phyloP scores from a whole-genome alignment of 108 stramenopile species.

The Nitzschia sp. region DNA sequence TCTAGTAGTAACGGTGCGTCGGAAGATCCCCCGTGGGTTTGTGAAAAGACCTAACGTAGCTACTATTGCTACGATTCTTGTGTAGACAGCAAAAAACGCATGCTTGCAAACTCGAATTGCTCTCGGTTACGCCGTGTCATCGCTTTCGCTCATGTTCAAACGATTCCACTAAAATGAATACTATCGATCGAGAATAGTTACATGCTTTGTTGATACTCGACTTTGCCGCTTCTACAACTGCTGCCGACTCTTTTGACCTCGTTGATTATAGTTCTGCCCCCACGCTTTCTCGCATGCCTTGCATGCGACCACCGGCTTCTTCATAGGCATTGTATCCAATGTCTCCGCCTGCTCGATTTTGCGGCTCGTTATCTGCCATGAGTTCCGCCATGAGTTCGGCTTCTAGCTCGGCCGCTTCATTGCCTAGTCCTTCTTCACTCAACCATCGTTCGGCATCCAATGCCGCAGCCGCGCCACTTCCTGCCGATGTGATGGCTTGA shows the following conservation, averaged over 20 bases:
- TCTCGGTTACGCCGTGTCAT: no score
- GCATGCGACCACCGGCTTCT: slow-evolving; percentile 76
- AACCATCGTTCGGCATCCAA: slow-evolving; percentile 95
- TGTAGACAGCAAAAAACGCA: no score
- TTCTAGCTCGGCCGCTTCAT: slow-evolving; percentile 85
- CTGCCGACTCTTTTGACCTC: no score
- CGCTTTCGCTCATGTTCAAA: no score
- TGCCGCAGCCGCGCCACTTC: slow-evolving; percentile 94
- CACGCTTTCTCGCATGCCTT: slow-evolving; percentile 76
- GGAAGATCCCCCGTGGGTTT: no score
- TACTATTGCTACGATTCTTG: no score
- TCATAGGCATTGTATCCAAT: slow-evolving; percentile 83
- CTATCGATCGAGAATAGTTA: no score
- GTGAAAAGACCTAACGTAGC: no score
- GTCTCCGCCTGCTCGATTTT: not conserved
- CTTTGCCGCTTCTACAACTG: not conserved
- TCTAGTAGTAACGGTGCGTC: no score
- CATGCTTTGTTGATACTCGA: not conserved
- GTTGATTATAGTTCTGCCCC: slow-evolving; percentile 61
- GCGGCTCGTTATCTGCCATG: slow-evolving; percentile 40
- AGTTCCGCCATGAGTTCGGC: slow-evolving; percentile 85
- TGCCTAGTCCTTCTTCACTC: slow-evolving; percentile 86
- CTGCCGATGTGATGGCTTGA: slow-evolving; percentile 94
- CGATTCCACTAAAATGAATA: no score
- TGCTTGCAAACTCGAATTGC: no score